These are phyloP conservation scores for Paraphaeosphaeria sporulosa DNA, from an alignment of 2,329 filamentous ascomycete genomes.

Conservation along the genomic window DNA sequence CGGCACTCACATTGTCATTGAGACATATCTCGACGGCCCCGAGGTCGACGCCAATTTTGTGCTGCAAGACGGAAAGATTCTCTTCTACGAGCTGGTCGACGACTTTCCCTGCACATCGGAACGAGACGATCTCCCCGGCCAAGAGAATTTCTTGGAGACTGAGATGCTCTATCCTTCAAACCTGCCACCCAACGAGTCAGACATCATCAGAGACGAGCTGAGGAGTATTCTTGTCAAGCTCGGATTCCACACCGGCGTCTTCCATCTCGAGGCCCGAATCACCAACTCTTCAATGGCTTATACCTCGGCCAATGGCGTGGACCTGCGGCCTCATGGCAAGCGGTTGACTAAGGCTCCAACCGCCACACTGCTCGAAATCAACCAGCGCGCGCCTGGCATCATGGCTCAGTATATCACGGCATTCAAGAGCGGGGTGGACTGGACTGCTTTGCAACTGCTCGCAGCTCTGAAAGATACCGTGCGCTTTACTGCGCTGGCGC, in stretches of 20 bases:
- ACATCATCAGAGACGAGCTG: conserved; percentile 3
- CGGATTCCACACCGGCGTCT: conserved; percentile 13
- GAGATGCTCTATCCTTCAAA: conserved; percentile 4
- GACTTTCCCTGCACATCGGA: conserved; percentile 14
- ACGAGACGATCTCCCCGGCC: not conserved
- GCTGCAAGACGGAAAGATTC: conserved; percentile 13
- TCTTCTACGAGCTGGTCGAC: conserved; percentile 18
- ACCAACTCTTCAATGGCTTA: conserved; percentile 10
- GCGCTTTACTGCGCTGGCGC: not conserved
- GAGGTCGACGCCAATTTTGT: conserved; percentile 20
- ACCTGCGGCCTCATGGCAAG: not conserved
- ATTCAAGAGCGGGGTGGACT: not conserved
- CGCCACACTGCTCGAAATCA: not conserved
- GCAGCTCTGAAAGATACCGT: not conserved
- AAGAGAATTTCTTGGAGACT: conserved; percentile 10
- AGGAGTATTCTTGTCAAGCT: not conserved
- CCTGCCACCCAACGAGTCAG: conserved; percentile 9
- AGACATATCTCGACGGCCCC: conserved; percentile 17
- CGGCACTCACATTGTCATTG: conserved; percentile 32
- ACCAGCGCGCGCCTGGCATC: not conserved
- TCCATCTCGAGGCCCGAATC: conserved; percentile 15
- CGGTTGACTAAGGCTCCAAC: not conserved
- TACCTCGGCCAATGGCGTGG: not conserved
- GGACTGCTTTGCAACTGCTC: not conserved
- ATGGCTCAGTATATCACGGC: not conserved